Evolutionary conservation across 805 yeast genomes (phyloP), one percentile per base, ranked within the genome.

Genomic region (Monosporozyma unispora): DNA sequence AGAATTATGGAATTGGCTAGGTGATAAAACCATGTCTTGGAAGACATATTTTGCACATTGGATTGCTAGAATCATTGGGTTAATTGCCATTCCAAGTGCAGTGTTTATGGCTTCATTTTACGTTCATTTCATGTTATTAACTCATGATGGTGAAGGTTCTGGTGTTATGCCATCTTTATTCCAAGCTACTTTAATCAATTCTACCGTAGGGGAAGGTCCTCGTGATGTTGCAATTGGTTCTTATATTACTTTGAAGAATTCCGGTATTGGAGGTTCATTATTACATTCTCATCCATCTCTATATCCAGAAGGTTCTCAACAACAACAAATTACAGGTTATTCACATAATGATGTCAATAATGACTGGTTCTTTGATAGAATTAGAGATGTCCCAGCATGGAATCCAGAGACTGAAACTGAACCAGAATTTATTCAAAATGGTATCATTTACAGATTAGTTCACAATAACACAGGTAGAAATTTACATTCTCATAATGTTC

Each of bases 321-420:
- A 93, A 69, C 97, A 90, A 67, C 99, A 93, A 68, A 76, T 93
- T 46, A 93, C 99, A 25, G 87, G 93, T 6, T 93, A 93, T 66
- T 87, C 90, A 18, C 88, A 81, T 67, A 87, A 87, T 63, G 98
- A 93, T 66, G 69, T 75, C 48, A 91, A 93, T 69, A 93, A 91
- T 65, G 79, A 84, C 48, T 90, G 96, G 85, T 60, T 75, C 27
- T 72, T 88, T 57, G 83, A 84, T 57, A 75, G 82, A 60, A 75
- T 73, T 27, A 74, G 85, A 64, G 75, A 69, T 7, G 50, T 57
- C 16, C 61, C 59, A 12, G 23, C 52, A 10, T 67, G 62, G 55
- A 50, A 50, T 49, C 61, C 58, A 31, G 45, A 42, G 1, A 61
- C 56, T 22, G 70, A 70, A 39, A 49, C 58, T 53, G 60, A 61